These are phyloP conservation scores for Peronospora belbahrii DNA, from an alignment of 352 stramenopile species.

Conservation along the genomic window DNA sequence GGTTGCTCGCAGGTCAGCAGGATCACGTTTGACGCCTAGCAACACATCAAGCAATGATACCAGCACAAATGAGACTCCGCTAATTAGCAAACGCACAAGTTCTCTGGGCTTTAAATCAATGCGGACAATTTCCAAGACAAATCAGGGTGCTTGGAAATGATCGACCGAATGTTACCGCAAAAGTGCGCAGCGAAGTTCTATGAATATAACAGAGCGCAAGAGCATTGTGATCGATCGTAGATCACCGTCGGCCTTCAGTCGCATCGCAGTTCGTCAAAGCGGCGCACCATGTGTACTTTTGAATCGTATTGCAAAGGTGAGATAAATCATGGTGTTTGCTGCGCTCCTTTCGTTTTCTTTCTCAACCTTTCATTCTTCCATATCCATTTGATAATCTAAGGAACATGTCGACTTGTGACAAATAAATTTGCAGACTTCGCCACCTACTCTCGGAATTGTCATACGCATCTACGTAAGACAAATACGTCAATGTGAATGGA, in stretches of 20 bases:
- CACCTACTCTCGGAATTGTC: too few species aligned
- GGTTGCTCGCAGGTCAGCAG: constrained; percentile 4
- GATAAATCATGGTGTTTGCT: too few species aligned
- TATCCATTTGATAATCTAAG: too few species aligned
- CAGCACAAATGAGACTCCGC: constrained; percentile 13
- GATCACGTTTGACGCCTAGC: constrained; percentile 15
- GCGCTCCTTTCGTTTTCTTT: too few species aligned
- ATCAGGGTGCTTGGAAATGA: constrained; percentile 26
- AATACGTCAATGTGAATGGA: too few species aligned
- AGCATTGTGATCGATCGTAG: constrained; percentile 26
- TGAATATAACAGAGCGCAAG: constrained; percentile 5
- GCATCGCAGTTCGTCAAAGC: constrained; percentile 2
- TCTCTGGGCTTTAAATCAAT: constrained; percentile 14
- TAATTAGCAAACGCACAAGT: constrained; percentile 17
- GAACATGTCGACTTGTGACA: too few species aligned
- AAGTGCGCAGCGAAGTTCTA: constrained; percentile 12
- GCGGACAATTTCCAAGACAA: constrained; percentile 11
- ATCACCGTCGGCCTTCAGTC: constrained; percentile 16
- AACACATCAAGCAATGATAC: constrained; percentile 9
- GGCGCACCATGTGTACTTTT: too few species aligned
- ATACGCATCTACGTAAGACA: too few species aligned
- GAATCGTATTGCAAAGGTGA: too few species aligned
- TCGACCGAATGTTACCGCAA: background rate
- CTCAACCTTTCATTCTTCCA: too few species aligned
- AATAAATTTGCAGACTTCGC: too few species aligned